Evolutionary conservation across 75 land plant genomes (phyloP), one percentile per base, ranked within the genome.

Genomic region (Larix kaempferi): DNA sequence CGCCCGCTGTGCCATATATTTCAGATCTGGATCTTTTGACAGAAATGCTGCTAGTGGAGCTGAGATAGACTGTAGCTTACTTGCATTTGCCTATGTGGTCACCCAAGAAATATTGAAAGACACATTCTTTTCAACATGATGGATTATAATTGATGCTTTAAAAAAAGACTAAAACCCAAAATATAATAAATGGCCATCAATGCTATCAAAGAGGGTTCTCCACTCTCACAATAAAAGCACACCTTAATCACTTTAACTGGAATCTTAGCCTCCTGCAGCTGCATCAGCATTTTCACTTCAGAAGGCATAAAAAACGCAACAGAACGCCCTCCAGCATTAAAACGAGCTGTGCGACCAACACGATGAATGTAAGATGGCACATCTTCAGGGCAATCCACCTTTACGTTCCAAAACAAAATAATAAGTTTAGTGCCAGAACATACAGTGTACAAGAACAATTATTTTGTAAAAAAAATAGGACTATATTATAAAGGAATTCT

Each of bases 351-450:
- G 4, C 99, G 89, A 11, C 99, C 99, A 79, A 97, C 99, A 74
- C 99, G 86, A 60, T 97, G 99, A 66, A 97, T 95, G 82, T 97
- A 97, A 3, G 94, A 66, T 55, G 88, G 82, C 56, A 89, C 93
- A 88, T 94, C 95, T 78, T 94, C 98, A 10, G 99, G 95, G 79
- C 98, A 94, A 74, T 97, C 99, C 76, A 92, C 89, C 99, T 97
- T 71, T 58, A 44, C 1, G 16, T 57, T 19, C 60, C 39, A 49
- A n/a, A 12, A 62, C 41, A 71, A 39, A n/a, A 73, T 1, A 78
- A 56, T 71, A 73, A 23, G 0, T 37, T 6, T 82, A 81, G 25
- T 54, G 57, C 5, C 19, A 75, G 26, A 61, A 14, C 56, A 29
- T 29, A 71, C 77, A 62, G 23, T 77, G 27, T 6, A 33, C 4